Conservation (phyloP, 768 basidiomycete genomes). For the Phallus indusiatus region DNA sequence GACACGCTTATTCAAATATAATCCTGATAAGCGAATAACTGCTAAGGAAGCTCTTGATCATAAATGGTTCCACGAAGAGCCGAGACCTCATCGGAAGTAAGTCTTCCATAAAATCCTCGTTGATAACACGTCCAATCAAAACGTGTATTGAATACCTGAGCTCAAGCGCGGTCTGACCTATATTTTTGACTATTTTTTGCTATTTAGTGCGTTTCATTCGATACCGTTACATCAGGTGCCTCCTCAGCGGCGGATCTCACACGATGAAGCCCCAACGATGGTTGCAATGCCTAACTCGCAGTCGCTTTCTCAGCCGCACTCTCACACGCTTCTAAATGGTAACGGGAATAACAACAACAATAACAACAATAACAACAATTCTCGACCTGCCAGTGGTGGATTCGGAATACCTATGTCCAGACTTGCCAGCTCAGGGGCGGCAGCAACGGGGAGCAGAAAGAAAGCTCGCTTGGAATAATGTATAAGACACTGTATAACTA, state of each 20-base stretch:
- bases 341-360: conserved; percentile 9
- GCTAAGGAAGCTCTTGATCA: conserved; percentile 76
- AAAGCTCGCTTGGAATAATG: conserved; percentile 7
- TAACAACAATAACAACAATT: too few species aligned
- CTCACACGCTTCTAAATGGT: conserved; percentile 7
- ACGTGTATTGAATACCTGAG: too few species aligned
- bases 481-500: too few species aligned
- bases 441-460: background rate
- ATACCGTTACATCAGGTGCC: conserved; percentile 58
- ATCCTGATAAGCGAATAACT: conserved; percentile 79
- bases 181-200: too few species aligned
- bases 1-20: conserved; percentile 78
- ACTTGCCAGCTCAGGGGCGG: conserved; percentile 2
- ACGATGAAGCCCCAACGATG: conserved; percentile 88
- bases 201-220: too few species aligned
- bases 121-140: too few species aligned
- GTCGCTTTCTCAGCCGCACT: conserved; percentile 7
- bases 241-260: conserved; percentile 80
- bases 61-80: conserved; percentile 90
- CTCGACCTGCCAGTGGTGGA: background rate
- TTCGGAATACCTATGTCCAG: conserved; percentile 8
- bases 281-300: conserved; percentile 45
- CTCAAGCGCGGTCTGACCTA: too few species aligned
- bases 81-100: conserved; percentile 77
- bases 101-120: too few species aligned